Conservation (phyloP, 495 filamentous ascomycete genomes). For the Xylaria palmicola region DNA sequence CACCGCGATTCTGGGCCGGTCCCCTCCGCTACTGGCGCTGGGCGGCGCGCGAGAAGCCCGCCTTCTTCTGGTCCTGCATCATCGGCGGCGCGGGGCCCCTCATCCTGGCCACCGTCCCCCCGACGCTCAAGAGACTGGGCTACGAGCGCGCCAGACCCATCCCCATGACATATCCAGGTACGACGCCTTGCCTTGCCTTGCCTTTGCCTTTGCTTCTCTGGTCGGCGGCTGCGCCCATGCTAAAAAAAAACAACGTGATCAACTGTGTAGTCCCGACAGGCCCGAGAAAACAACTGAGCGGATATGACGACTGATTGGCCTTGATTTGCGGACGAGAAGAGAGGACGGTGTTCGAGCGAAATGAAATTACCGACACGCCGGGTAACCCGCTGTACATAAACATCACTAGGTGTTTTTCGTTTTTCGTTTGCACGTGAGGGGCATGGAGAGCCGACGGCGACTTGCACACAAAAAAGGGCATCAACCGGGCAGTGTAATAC, state of each 20-base stretch:
- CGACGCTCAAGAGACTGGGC: slow-evolving; percentile 65
- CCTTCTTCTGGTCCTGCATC: slow-evolving; percentile 78
- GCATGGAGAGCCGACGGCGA: not conserved
- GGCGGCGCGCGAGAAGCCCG: slow-evolving; percentile 81
- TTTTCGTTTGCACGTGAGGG: not conserved
- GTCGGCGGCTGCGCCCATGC: not conserved
- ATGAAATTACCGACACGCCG: no score
- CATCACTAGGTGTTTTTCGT: not conserved
- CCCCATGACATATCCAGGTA: slow-evolving; percentile 90
- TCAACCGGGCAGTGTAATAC: not conserved
- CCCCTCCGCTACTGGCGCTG: slow-evolving; percentile 84
- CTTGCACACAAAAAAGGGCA: not conserved
- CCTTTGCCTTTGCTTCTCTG: no score
- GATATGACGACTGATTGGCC: slow-evolving; percentile 64
- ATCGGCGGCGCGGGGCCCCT: slow-evolving; percentile 73
- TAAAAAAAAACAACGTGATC: no score
- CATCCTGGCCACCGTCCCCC: slow-evolving; percentile 63
- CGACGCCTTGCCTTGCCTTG: no score
- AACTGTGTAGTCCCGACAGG: slow-evolving; percentile 66
- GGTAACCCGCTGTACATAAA: not conserved
- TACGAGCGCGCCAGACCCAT: slow-evolving; percentile 68
- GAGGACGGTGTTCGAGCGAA: no score
- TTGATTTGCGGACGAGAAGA: not conserved
- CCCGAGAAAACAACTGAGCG: slow-evolving; percentile 66
- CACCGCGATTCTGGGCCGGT: slow-evolving; percentile 75